Evolutionary conservation across 352 stramenopile species (phyloP).

Genomic region (Thalassiosira gravida): DNA sequence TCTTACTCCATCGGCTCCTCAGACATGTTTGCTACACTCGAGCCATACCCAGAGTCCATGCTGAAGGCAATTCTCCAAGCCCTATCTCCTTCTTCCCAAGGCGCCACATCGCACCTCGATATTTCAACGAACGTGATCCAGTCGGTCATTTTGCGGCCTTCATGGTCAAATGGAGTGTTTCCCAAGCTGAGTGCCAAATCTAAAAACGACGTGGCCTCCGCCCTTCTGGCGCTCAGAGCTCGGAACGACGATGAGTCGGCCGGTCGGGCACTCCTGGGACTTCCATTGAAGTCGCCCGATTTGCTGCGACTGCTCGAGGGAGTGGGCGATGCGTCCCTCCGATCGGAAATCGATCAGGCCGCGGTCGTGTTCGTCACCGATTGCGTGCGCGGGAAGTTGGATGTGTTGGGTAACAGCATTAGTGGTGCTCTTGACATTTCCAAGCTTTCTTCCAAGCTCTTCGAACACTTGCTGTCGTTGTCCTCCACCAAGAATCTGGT

Average conservation of each 20-base stretch:
- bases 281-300: constrained; percentile 68
- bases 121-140: constrained; percentile 51
- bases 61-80: constrained; percentile 60
- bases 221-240: constrained; percentile 49
- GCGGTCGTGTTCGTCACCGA: constrained; percentile 65
- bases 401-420: no score
- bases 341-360: constrained; percentile 53
- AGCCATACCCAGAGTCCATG: constrained; percentile 82
- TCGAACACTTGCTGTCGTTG: constrained; percentile 49
- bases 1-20: constrained; percentile 82
- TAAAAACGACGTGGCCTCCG: constrained; percentile 49
- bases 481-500: constrained; percentile 35
- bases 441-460: constrained; percentile 61
- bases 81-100: constrained; percentile 41
- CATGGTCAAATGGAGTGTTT: constrained; percentile 76
- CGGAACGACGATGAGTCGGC: constrained; percentile 44
- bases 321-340: constrained; percentile 32
- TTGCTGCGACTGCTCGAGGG: constrained; percentile 50
- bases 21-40: constrained; percentile 47
- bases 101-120: constrained; percentile 16
- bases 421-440: constrained; percentile 28
- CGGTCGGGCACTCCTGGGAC: constrained; percentile 56
- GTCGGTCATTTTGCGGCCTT: constrained; percentile 62
- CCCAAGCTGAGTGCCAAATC: constrained; percentile 52
- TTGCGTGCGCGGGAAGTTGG: constrained; percentile 54